These are phyloP conservation scores for Aspergillus piperis DNA, from an alignment of 2,329 filamentous ascomycete genomes.

Conservation along the genomic window DNA sequence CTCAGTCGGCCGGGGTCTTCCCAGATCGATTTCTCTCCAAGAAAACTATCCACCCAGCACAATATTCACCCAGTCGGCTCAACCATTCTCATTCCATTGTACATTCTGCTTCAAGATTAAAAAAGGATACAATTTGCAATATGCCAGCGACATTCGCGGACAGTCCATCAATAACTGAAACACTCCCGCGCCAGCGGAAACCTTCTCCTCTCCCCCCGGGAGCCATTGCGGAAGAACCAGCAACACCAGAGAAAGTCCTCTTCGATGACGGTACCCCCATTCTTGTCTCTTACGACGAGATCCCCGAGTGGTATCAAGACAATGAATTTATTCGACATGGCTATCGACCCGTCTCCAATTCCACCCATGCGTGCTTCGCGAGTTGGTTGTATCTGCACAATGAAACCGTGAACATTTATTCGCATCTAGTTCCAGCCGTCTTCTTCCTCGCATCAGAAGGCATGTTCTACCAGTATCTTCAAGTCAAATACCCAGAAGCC, in stretches of 20 bases:
- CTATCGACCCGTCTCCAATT: slow-evolving; percentile 30
- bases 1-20: no score
- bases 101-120: not conserved
- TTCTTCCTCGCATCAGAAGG: slow-evolving; percentile 22
- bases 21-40: no score
- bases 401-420: slow-evolving; percentile 27
- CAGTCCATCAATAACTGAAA: not conserved
- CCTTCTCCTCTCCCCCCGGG: not conserved
- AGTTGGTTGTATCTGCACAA: slow-evolving; percentile 25
- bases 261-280: not conserved
- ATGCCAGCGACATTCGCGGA: not conserved
- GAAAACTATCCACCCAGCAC: no score
- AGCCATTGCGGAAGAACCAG: not conserved
- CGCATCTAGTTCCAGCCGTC: slow-evolving; percentile 27
- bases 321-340: slow-evolving; percentile 30
- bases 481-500: slow-evolving; percentile 12
- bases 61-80: no score
- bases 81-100: not conserved
- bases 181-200: not conserved
- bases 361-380: slow-evolving; percentile 19
- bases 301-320: slow-evolving; percentile 14
- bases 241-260: not conserved
- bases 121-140: not conserved
- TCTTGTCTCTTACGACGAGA: slow-evolving; percentile 10
- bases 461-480: slow-evolving; percentile 19